These are phyloP conservation scores for Penicillium manginii DNA, from an alignment of 495 filamentous ascomycete species.

Conservation along the genomic window DNA sequence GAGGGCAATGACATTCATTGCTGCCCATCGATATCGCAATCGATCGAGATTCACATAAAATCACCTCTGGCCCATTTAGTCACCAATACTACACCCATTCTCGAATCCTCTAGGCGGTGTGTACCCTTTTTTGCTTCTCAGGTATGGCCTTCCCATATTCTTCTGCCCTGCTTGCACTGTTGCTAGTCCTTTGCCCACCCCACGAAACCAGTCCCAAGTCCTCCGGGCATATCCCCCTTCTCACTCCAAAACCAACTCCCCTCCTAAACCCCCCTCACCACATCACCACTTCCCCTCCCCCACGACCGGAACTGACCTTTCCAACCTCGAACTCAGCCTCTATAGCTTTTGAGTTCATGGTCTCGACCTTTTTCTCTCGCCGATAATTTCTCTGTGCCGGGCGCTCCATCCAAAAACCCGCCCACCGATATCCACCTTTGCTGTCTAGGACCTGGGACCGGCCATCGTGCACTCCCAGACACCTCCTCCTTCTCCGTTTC, in stretches of 20 bases:
- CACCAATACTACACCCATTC: too few species aligned
- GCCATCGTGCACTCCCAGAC: slow-evolving; percentile 10
- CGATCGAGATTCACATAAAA: too few species aligned
- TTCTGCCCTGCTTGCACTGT: background rate
- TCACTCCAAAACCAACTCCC: slow-evolving; percentile 21
- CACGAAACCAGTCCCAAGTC: slow-evolving; percentile 40
- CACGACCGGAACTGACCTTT: slow-evolving; percentile 4
- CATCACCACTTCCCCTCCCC: slow-evolving; percentile 17
- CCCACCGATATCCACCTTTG: slow-evolving; percentile 14
- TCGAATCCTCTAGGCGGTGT: too few species aligned
- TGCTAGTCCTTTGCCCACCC: slow-evolving; percentile 42
- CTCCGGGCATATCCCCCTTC: slow-evolving; percentile 17
- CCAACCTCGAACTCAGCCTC: background rate
- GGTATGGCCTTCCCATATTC: slow-evolving; percentile 9
- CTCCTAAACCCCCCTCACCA: slow-evolving; percentile 15
- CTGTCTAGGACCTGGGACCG: background rate
- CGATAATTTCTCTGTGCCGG: slow-evolving; percentile 14
- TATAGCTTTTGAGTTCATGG: slow-evolving; percentile 21
- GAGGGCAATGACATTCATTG: too few species aligned
- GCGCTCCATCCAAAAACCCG: slow-evolving; percentile 5
- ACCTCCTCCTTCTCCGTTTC: slow-evolving; percentile 15
- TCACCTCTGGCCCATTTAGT: too few species aligned
- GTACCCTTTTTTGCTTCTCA: background rate
- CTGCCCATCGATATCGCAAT: too few species aligned
- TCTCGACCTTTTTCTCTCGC: slow-evolving; percentile 6